Evolutionary conservation across 2,329 filamentous ascomycete genomes (phyloP).

Genomic region (Aspergillus versicolor): DNA sequence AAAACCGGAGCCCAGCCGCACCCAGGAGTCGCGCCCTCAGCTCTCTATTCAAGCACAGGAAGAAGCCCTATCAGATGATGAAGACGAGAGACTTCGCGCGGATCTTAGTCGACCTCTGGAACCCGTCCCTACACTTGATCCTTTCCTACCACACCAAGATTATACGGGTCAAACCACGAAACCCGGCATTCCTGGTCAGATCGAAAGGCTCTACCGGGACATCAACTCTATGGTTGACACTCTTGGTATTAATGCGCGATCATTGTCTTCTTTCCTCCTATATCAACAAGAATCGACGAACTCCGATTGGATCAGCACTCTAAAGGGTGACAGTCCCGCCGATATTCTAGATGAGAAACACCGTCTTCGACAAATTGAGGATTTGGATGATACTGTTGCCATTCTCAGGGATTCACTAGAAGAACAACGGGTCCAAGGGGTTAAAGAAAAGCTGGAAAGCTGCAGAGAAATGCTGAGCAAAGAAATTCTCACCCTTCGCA

Average conservation of each 20-base stretch:
- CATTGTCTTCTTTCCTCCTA: constrained; percentile 56
- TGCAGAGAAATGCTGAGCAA: constrained; percentile 65
- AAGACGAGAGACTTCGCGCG: constrained; percentile 47
- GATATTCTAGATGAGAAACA: constrained; percentile 72
- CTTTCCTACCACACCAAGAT: constrained; percentile 50
- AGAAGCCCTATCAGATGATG: constrained; percentile 43
- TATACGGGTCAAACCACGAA: constrained; percentile 45
- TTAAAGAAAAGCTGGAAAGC: constrained; percentile 66
- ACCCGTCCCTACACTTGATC: constrained; percentile 45
- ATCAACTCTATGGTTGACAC: constrained; percentile 85
- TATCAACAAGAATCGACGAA: constrained; percentile 47
- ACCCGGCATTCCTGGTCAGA: constrained; percentile 50
- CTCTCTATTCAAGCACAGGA: constrained; percentile 32
- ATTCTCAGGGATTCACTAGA: constrained; percentile 66
- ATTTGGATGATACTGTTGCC: constrained; percentile 65
- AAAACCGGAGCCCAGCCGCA: constrained; percentile 22
- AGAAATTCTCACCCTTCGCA: constrained; percentile 69
- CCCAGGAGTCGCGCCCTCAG: constrained; percentile 29
- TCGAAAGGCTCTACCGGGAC: constrained; percentile 51
- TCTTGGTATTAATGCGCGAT: constrained; percentile 79
- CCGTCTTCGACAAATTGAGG: constrained; percentile 72
- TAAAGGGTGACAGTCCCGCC: constrained; percentile 53
- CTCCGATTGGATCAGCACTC: constrained; percentile 46
- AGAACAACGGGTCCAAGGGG: constrained; percentile 65
- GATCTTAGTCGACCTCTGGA: constrained; percentile 45